Conservation (phyloP, 2,329 filamentous ascomycete genomes). For the Parafenestella ontariensis region DNA sequence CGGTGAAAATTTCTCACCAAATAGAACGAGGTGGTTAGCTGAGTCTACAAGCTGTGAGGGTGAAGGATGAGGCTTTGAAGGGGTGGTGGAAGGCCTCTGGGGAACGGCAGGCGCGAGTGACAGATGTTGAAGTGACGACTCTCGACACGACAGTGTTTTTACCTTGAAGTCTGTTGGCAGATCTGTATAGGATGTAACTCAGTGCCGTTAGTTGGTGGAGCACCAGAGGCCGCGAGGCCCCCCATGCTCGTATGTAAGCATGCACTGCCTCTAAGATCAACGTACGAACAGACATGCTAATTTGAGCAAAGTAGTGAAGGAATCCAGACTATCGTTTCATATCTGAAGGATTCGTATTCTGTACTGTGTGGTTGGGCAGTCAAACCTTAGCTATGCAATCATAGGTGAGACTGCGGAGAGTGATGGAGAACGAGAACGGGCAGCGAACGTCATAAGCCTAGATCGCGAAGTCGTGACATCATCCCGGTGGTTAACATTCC, state of each 20-base stretch:
- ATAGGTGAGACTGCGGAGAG: not conserved
- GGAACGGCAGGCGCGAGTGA: not conserved
- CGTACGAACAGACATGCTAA: not conserved
- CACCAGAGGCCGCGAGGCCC: too few relatives aligned
- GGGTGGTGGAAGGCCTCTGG: not conserved
- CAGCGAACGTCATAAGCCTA: not conserved
- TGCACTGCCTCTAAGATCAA: not conserved
- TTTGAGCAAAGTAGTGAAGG: not conserved
- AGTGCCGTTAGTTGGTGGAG: not conserved
- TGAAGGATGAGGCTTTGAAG: constrained; percentile 8
- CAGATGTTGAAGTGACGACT: not conserved
- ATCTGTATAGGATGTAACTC: not conserved
- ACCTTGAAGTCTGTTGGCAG: not conserved
- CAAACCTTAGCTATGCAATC: not conserved
- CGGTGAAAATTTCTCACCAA: constrained; percentile 11
- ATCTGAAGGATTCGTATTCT: not conserved
- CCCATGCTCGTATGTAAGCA: not conserved
- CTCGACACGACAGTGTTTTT: not conserved
- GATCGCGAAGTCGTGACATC: not conserved
- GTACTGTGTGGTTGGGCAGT: not conserved
- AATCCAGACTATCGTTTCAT: not conserved
- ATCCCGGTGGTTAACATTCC: not conserved
- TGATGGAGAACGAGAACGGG: not conserved
- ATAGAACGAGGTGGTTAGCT: not conserved
- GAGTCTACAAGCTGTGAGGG: not conserved